Conservation (phyloP, 2,329 filamentous ascomycete species). For the Phialophora macrospora region DNA sequence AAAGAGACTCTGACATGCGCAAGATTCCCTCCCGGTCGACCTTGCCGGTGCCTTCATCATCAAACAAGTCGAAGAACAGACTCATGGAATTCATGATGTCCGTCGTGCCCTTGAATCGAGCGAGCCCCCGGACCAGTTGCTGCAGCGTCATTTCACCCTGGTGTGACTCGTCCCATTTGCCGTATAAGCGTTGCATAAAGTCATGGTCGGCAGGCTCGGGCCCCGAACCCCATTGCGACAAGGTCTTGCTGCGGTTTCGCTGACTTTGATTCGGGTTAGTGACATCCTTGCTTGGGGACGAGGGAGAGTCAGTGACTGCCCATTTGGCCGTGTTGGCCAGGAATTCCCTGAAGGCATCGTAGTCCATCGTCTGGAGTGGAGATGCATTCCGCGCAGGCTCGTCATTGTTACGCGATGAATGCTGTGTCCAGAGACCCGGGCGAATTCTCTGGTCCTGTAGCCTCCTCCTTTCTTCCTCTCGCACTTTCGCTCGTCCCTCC, state of each 20-base stretch:
- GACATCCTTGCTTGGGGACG: conserved; percentile 49
- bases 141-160: conserved; percentile 81
- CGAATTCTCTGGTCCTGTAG: conserved; percentile 63
- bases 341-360: conserved; percentile 93
- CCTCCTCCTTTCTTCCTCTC: conserved; percentile 73
- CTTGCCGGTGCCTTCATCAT: conserved; percentile 86
- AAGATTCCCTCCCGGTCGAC: conserved; percentile 95
- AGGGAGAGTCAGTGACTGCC: conserved; percentile 88
- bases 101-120: conserved; percentile 85
- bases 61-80: conserved; percentile 97
- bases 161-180: conserved; percentile 81
- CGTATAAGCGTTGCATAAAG: conserved; percentile 86
- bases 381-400: conserved; percentile 66
- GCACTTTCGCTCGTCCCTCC: conserved; percentile 77
- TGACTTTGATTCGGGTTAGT: conserved; percentile 51
- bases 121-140: conserved; percentile 88
- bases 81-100: conserved; percentile 98
- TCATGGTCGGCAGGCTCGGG: conserved; percentile 87
- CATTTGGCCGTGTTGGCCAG: conserved; percentile 86
- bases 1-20: conserved; percentile 87
- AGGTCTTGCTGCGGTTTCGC: conserved; percentile 55
- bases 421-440: conserved; percentile 31
- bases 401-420: conserved; percentile 34
- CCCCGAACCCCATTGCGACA: conserved; percentile 63
- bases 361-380: conserved; percentile 75